These are phyloP conservation scores for Kodamaea neixiangensis DNA, from an alignment of 805 yeast genomes.

Conservation along the genomic window DNA sequence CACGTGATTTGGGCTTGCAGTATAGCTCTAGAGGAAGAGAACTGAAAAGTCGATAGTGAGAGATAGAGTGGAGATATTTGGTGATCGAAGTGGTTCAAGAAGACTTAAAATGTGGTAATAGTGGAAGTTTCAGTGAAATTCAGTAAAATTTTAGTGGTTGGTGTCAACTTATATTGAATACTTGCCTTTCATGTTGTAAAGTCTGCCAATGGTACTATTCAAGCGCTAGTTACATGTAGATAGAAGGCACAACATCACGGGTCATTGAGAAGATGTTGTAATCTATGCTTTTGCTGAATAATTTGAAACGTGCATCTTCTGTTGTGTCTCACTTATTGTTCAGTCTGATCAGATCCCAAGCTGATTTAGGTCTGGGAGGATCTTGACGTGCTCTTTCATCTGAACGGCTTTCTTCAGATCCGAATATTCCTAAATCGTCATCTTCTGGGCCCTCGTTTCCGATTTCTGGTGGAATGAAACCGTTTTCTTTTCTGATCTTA, in stretches of 20 bases:
- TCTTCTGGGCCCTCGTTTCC: background rate
- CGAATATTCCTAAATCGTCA: background rate
- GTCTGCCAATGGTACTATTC: too few species aligned
- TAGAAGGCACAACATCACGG: too few species aligned
- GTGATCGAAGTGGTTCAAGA: too few species aligned
- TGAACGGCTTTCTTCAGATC: background rate
- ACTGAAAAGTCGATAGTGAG: background rate
- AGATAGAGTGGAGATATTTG: background rate
- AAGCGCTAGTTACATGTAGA: too few species aligned
- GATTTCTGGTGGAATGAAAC: conserved; percentile 17
- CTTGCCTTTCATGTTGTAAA: too few species aligned
- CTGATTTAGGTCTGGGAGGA: conserved; percentile 12
- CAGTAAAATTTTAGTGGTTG: too few species aligned
- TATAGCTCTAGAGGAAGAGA: background rate
- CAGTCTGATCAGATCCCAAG: conserved; percentile 23
- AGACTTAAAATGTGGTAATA: too few species aligned
- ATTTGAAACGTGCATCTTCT: too few species aligned
- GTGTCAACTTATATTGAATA: too few species aligned
- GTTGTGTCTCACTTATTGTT: background rate
- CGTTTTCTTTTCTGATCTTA: conserved; percentile 34
- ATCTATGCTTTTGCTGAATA: too few species aligned
- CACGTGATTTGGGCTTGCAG: background rate
- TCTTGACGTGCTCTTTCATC: background rate
- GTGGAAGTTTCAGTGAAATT: too few species aligned
- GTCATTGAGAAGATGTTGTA: too few species aligned